phyloP scores from a whole-genome alignment of 768 basidiomycete genomes.

The Leccinum aurantiacum region DNA sequence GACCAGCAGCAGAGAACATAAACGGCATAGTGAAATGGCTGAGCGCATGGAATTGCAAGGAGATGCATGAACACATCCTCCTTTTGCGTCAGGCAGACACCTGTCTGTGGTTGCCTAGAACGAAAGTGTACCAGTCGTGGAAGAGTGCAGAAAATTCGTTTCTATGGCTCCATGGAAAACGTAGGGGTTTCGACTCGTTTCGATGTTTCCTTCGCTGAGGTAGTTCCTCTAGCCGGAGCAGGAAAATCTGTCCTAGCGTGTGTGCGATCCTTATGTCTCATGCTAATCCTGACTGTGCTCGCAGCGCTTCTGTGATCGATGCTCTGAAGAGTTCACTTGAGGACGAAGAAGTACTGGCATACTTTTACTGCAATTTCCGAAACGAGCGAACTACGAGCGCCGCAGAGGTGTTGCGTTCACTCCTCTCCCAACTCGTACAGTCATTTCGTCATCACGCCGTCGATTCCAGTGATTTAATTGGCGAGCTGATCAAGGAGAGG shows the following conservation, averaged over 20 bases:
- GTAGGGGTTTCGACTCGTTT: background rate
- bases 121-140: conserved; percentile 4
- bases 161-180: conserved; percentile 19
- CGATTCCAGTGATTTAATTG: background rate
- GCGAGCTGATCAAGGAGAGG: conserved; percentile 1
- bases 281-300: background rate
- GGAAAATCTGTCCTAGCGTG: conserved; percentile 21
- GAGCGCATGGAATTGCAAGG: conserved; percentile 2
- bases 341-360: conserved; percentile 5
- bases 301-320: conserved; percentile 17
- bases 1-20: conserved; percentile 1
- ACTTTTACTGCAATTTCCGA: conserved; percentile 26
- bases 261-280: background rate
- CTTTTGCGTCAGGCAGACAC: conserved; percentile 7
- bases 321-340: background rate
- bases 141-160: background rate
- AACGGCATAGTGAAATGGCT: conserved; percentile 6
- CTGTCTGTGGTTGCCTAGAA: conserved; percentile 13
- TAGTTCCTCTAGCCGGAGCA: conserved; percentile 4
- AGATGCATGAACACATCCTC: background rate
- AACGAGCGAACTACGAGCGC: conserved; percentile 8
- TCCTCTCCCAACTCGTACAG: conserved; percentile 17
- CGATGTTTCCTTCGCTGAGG: background rate
- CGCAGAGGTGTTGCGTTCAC: conserved; percentile 15
- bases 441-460: background rate